These are phyloP conservation scores for Lactifluus piperatus DNA, from an alignment of 768 basidiomycete species.

Conservation along the genomic window DNA sequence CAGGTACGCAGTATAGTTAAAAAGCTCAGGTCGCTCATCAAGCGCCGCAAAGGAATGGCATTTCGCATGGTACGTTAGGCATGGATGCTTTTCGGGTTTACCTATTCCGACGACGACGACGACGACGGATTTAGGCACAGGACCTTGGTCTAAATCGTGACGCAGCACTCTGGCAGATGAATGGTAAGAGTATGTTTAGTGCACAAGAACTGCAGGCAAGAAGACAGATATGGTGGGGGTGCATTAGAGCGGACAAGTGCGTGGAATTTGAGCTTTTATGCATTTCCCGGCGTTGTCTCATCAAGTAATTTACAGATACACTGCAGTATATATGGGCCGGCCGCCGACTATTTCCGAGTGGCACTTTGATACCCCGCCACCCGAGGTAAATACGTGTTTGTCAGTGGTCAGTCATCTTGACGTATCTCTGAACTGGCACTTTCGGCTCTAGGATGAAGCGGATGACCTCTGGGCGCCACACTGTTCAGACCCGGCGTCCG, in stretches of 20 bases:
- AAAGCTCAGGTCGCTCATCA: not conserved
- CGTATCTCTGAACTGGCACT: not conserved
- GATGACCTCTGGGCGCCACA: slow-evolving; percentile 43
- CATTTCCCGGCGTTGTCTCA: slow-evolving; percentile 2
- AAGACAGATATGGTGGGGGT: slow-evolving; percentile 76
- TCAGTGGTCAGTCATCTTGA: not conserved
- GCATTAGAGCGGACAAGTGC: slow-evolving; percentile 61
- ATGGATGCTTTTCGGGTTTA: not conserved
- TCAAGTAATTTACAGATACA: slow-evolving; percentile 37
- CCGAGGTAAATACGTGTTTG: slow-evolving; percentile 30
- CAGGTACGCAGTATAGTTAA: slow-evolving; percentile 36
- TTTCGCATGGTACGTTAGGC: slow-evolving; percentile 52
- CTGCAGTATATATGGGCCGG: slow-evolving; percentile 69
- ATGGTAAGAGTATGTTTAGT: slow-evolving; percentile 52
- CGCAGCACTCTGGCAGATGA: slow-evolving; percentile 63
- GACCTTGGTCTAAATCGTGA: slow-evolving; percentile 78
- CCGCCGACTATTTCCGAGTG: slow-evolving; percentile 58
- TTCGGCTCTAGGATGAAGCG: slow-evolving; percentile 44
- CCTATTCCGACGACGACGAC: slow-evolving; percentile 6
- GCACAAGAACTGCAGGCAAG: slow-evolving; percentile 56
- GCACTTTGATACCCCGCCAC: slow-evolving; percentile 62
- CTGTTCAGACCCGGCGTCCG: slow-evolving; percentile 31
- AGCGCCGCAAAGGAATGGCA: slow-evolving; percentile 46
- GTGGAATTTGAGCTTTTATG: slow-evolving; percentile 19
- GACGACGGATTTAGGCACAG: slow-evolving; percentile 42